phyloP scores from a whole-genome alignment of 192 early-diverging fungal species.

The Coemansia javaensis region DNA sequence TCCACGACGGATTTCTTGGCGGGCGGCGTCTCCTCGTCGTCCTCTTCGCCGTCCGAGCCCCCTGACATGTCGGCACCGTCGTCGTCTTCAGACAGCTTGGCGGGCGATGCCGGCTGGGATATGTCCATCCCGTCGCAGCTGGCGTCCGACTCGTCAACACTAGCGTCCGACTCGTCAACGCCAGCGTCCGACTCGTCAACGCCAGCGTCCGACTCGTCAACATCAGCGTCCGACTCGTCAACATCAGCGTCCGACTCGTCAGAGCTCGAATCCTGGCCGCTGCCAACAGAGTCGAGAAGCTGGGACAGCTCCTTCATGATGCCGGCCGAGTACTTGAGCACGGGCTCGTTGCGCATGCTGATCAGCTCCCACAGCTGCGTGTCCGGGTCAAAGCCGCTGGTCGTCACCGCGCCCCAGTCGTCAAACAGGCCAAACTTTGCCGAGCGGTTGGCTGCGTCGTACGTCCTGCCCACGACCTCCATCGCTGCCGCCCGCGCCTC shows the following conservation, averaged over 20 bases:
- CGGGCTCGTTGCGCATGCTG: slow-evolving; percentile 75
- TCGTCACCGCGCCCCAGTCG: slow-evolving; percentile 25
- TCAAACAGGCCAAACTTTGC: slow-evolving; percentile 50
- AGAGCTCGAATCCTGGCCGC: slow-evolving; percentile 3
- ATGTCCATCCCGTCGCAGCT: slow-evolving; percentile 26
- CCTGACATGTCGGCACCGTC: slow-evolving; percentile 26
- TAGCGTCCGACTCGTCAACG: slow-evolving; percentile 34
- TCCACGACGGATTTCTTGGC: slow-evolving; percentile 65
- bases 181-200: slow-evolving; percentile 44
- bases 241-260: slow-evolving; percentile 6
- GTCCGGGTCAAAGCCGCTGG: slow-evolving; percentile 45
- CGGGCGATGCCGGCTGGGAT: slow-evolving; percentile 11
- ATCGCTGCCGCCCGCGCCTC: slow-evolving; percentile 31
- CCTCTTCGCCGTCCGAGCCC: neutral
- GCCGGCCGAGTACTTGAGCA: slow-evolving; percentile 60
- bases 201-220: slow-evolving; percentile 48
- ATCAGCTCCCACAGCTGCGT: slow-evolving; percentile 95
- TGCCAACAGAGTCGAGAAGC: slow-evolving; percentile 46
- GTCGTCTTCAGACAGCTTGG: slow-evolving; percentile 12
- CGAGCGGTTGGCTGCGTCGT: slow-evolving; percentile 36
- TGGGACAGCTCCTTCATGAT: slow-evolving; percentile 45
- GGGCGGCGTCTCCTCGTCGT: no score
- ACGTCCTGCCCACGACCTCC: slow-evolving; percentile 37
- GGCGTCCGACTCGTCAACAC: slow-evolving; percentile 45
- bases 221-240: slow-evolving; percentile 14